Percentiles rank a stretch among this genome's conserved stretches.
Evolutionary conservation across 1,284 basidiomycete genomes (phyloP).

Genomic region (Trametes polyzona): DNA sequence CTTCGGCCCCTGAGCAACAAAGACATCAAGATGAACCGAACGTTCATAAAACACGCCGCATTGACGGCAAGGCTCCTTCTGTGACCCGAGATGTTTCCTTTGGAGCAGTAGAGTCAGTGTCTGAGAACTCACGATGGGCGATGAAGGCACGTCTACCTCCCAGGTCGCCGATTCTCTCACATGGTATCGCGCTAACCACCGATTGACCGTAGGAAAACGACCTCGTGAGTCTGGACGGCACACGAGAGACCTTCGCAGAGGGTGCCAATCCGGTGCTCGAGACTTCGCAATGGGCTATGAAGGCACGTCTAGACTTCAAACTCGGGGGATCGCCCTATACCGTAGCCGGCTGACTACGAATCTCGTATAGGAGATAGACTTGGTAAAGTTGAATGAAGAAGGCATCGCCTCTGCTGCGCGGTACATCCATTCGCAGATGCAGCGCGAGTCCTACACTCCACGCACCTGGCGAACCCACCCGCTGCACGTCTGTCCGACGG

Average conservation of each 20-base stretch:
- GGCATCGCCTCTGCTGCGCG: conserved; percentile 18
- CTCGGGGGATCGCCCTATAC: neutral
- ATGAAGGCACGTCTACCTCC: too few relatives aligned
- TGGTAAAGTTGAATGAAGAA: conserved; percentile 14
- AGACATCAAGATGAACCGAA: too few relatives aligned
- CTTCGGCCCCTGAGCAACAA: neutral
- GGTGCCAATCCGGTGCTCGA: conserved; percentile 6
- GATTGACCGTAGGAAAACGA: too few relatives aligned
- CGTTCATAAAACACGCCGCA: too few relatives aligned
- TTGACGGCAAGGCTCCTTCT: too few relatives aligned
- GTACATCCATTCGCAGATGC: conserved; percentile 56
- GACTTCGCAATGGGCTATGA: conserved; percentile 8
- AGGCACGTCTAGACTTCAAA: neutral
- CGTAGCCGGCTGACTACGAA: neutral
- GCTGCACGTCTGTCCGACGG: conserved; percentile 70
- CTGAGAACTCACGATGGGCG: too few relatives aligned
- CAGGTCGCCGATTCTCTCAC: too few relatives aligned
- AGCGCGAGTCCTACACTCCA: conserved; percentile 68
- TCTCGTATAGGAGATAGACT: neutral
- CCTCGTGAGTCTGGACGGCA: neutral
- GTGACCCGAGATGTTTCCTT: too few relatives aligned
- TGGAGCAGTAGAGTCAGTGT: too few relatives aligned
- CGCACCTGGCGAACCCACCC: conserved; percentile 79
- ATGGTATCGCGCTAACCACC: too few relatives aligned
- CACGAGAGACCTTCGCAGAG: neutral